Evolutionary conservation across 768 basidiomycete species (phyloP).

Genomic region (Termitomyces sp.): DNA sequence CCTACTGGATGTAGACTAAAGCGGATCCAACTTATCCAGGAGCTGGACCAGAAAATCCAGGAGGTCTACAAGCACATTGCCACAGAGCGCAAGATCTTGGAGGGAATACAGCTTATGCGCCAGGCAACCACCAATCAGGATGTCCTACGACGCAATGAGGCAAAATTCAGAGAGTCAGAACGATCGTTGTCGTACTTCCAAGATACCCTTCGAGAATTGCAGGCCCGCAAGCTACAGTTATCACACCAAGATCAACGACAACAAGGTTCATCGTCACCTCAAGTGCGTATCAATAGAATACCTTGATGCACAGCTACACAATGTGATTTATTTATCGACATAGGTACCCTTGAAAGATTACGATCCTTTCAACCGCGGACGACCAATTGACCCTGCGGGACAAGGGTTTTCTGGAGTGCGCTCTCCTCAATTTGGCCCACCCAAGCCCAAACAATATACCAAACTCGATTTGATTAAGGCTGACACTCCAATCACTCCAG

Average conservation of each 20-base stretch:
- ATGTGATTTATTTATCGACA: conserved; percentile 5
- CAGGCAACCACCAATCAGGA: conserved; percentile 84
- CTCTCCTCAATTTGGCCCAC: conserved; percentile 29
- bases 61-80: conserved; percentile 87
- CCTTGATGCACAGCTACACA: background rate
- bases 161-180: conserved; percentile 83
- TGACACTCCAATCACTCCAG: conserved; percentile 92
- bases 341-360: conserved; percentile 51
- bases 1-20: conserved; percentile 18
- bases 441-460: conserved; percentile 63
- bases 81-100: conserved; percentile 89
- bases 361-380: conserved; percentile 32
- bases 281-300: conserved; percentile 22
- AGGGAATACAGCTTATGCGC: conserved; percentile 72
- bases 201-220: conserved; percentile 76
- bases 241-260: conserved; percentile 49
- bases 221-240: conserved; percentile 66
- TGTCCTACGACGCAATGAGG: conserved; percentile 75
- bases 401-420: conserved; percentile 26
- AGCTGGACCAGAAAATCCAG: conserved; percentile 91
- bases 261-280: conserved; percentile 36
- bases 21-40: conserved; percentile 23
- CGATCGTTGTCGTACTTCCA: conserved; percentile 84
- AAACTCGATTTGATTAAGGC: conserved; percentile 95
- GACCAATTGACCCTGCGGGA: conserved; percentile 34